A percentile compares a stretch with the other conserved stretches of the same genome.
phyloP scores from a whole-genome alignment of 2,329 filamentous ascomycete species.

The Botrytis pseudocinerea region DNA sequence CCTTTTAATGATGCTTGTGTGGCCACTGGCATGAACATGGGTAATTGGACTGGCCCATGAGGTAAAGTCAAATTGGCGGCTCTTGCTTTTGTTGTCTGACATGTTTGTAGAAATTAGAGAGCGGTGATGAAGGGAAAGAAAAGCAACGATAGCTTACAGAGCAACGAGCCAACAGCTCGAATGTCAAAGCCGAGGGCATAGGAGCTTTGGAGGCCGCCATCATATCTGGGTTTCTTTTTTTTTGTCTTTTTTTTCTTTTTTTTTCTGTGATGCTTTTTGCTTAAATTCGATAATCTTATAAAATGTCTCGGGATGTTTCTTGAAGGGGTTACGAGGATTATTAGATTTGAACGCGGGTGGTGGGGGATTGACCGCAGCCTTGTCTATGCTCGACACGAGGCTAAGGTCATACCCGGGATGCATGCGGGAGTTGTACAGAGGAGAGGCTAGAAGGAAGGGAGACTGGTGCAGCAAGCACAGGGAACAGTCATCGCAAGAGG shows the following conservation, averaged over 20 bases:
- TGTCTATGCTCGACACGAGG: constrained; percentile 3
- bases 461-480: neutral
- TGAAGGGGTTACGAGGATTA: neutral
- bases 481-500: neutral
- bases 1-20: constrained; percentile 96
- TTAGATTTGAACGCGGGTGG: neutral
- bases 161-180: constrained; percentile 76
- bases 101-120: constrained; percentile 19
- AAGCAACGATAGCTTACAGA: constrained; percentile 58
- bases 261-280: neutral
- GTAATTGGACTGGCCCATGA: constrained; percentile 86
- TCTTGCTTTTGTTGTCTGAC: constrained; percentile 87
- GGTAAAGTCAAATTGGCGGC: constrained; percentile 85
- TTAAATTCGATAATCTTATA: neutral
- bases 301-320: constrained; percentile 1
- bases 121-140: constrained; percentile 16
- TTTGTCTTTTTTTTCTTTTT: too few species aligned
- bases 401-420: neutral
- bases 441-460: too few species aligned
- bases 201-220: constrained; percentile 26
- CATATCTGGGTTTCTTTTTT: neutral
- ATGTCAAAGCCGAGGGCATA: constrained; percentile 69
- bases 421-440: too few species aligned
- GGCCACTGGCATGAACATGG: constrained; percentile 97
- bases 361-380: constrained; percentile 6